Evolutionary conservation across 192 early-diverging fungal species (phyloP), one percentile per base, ranked within the genome.

Genomic region (Coemansia sp.): DNA sequence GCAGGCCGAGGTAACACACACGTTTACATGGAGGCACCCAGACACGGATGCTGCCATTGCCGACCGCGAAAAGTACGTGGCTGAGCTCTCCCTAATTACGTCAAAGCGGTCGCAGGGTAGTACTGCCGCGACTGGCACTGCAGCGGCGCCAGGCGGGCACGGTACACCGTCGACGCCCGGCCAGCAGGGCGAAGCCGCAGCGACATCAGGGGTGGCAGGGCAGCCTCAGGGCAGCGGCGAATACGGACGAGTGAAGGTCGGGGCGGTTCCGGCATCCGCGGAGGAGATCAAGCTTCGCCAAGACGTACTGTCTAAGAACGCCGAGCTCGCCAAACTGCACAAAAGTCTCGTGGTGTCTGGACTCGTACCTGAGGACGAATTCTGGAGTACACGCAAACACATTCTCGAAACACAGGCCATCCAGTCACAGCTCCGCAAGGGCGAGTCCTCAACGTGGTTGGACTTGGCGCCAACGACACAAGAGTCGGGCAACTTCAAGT

Each of bases 321-420:
- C 79, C 63, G 91, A 93, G 7, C 76, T 94, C 10, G 78, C 84
- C 19, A 79, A 76, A 41, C 78, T 97, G 10, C 93, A 95, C 78
- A 83, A 80, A 66, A 92, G 92, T 31, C 75, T 98, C 48, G 94
- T 96, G 6, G 70, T 92, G 8, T 76, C 86, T 0, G 89, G 89
- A 27, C 80, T 88, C n/a, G 82, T 98, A 3, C 76, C 84, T 6
- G 96, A 98, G 72, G 92, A 96, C 62, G 96, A 98, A 62, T 98
- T 98, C 64, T 98, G 96, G 96, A 87, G 89, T 59, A 89, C 86
- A 46, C 82, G 92, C n/a, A 78, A 81, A 74, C 78, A 93, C 61
- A 70, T 93, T 36, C 79, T 95, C 45, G 83, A 86, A 65, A 92
- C 92, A 65, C 88, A 95, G 65, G 84, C 85, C 1, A 88, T 87